Evolutionary conservation across 805 yeast genomes (phyloP), one percentile per base, ranked within the genome.

Genomic region (Candida coleopterorum): DNA sequence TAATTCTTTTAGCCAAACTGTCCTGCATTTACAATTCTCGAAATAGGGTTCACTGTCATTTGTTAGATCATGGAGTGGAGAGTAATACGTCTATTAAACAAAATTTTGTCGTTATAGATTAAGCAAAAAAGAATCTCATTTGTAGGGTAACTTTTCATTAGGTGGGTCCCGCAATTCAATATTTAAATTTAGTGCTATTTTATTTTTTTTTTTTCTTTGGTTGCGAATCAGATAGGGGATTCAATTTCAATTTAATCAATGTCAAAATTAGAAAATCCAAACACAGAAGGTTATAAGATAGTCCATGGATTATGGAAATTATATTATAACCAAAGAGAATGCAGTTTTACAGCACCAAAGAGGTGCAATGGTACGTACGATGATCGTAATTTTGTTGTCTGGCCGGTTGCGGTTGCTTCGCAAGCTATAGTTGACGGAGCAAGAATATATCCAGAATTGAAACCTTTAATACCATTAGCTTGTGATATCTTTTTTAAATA

Each of bases 401-500:
- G 86, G 85, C 77, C 84, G 0, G 75, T 77, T 6, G 68, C 84
- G 0, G 79, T 81, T 18, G 81, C 77, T 1, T 71, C 72, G 0
- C 88, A 81, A 52, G 79, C 86, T 0, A 64, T 80, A 35, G 78
- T 78, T 1, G 88, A 81, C 49, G 85, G 81, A 6, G 77, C 80
- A 2, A 62, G 71, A 28, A 56, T 67, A 10, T 70, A 75, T 52
- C 76, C 75, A 10, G 75, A 77, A 46, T 58, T 77, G 32, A 56
- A 62, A 6, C 80, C 81, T 2, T 56, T 77, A 49, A 56, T 80
- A 28, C 75, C 64, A 17, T 77, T 75, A 3, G 79, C 74, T 2
- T 58, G 79, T 34, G 52, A 60, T 34, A 68, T 72, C 1, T 64
- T 79, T 39, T 69, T 64, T 38, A 65, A 61, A 42, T 80, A 77